Conservation (phyloP, 139 green algal species). For the Monoraphidium neglectum region DNA sequence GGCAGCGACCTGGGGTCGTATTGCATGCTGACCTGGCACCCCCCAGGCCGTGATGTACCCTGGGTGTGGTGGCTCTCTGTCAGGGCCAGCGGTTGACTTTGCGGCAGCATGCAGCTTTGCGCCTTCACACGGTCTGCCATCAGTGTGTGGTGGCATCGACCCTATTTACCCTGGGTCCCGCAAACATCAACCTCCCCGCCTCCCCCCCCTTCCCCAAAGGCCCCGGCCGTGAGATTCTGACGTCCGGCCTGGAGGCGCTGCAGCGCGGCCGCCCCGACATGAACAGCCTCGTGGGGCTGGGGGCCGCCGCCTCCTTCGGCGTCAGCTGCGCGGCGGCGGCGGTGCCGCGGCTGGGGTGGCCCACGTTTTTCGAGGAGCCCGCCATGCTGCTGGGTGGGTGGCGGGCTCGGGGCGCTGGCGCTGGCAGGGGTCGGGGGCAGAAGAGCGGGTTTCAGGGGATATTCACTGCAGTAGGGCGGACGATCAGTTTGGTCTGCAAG, state of each 20-base stretch:
- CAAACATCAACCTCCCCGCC: neutral
- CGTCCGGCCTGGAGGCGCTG: slow-evolving; percentile 49
- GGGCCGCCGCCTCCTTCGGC: slow-evolving; percentile 83
- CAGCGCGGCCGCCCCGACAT: slow-evolving; percentile 86
- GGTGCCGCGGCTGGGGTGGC: slow-evolving; percentile 75
- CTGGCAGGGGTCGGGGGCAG: too few relatives aligned
- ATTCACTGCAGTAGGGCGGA: too few relatives aligned
- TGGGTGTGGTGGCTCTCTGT: too few relatives aligned
- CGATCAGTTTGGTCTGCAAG: too few relatives aligned
- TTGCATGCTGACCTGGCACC: too few relatives aligned
- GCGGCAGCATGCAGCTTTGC: neutral
- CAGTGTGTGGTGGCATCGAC: neutral
- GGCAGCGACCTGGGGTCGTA: too few relatives aligned
- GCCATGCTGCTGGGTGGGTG: slow-evolving; percentile 95
- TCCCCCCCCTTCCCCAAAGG: slow-evolving; percentile 21
- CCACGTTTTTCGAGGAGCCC: slow-evolving; percentile 98
- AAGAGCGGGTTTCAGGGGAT: too few relatives aligned
- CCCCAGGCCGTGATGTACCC: too few relatives aligned
- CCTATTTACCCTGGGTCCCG: too few relatives aligned
- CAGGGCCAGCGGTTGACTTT: neutral
- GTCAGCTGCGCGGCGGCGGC: slow-evolving; percentile 78
- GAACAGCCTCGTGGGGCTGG: slow-evolving; percentile 96
- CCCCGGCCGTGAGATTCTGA: slow-evolving; percentile 61
- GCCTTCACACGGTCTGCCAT: neutral
- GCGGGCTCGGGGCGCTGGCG: neutral